These are phyloP conservation scores for Leptographium flavum DNA, from an alignment of 2,329 filamentous ascomycete genomes.

Conservation along the genomic window DNA sequence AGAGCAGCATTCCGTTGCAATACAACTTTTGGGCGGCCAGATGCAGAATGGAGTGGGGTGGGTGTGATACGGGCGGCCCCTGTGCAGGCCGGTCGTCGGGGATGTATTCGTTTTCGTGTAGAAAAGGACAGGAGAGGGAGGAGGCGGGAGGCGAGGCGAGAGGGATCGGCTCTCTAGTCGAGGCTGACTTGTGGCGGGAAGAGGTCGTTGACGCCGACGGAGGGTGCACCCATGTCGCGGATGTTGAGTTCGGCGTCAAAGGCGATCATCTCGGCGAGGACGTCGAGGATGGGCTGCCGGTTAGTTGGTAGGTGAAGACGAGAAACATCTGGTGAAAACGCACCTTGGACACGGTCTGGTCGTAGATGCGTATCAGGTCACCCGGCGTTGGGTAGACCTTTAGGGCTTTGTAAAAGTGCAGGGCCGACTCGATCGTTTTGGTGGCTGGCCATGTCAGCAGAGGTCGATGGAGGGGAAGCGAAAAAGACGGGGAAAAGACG, in stretches of 20 bases:
- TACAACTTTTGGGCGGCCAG: background rate
- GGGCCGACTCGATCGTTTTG: slow-evolving; percentile 65
- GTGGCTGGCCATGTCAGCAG: slow-evolving; percentile 32
- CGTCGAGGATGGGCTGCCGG: slow-evolving; percentile 70
- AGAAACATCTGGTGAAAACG: too few species aligned
- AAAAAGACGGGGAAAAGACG: too few species aligned
- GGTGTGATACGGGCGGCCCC: background rate
- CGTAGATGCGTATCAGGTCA: slow-evolving; percentile 92
- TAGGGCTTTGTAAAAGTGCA: slow-evolving; percentile 95
- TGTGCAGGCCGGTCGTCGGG: background rate
- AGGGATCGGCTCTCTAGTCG: slow-evolving; percentile 2
- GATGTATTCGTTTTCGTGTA: background rate
- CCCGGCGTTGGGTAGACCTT: slow-evolving; percentile 94
- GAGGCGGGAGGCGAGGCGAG: background rate
- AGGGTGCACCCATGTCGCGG: slow-evolving; percentile 5
- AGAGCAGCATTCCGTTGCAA: background rate
- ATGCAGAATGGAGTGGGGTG: slow-evolving; percentile 1
- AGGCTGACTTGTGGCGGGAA: slow-evolving; percentile 9
- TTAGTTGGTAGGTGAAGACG: too few species aligned
- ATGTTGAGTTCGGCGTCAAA: slow-evolving; percentile 10
- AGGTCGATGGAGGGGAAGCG: too few species aligned
- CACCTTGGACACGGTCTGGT: slow-evolving; percentile 96
- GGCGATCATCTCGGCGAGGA: slow-evolving; percentile 87
- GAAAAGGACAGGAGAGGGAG: background rate
- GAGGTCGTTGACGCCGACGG: slow-evolving; percentile 4